phyloP scores from a whole-genome alignment of 164 flowering plant genomes.

The Sextonia rubra region DNA sequence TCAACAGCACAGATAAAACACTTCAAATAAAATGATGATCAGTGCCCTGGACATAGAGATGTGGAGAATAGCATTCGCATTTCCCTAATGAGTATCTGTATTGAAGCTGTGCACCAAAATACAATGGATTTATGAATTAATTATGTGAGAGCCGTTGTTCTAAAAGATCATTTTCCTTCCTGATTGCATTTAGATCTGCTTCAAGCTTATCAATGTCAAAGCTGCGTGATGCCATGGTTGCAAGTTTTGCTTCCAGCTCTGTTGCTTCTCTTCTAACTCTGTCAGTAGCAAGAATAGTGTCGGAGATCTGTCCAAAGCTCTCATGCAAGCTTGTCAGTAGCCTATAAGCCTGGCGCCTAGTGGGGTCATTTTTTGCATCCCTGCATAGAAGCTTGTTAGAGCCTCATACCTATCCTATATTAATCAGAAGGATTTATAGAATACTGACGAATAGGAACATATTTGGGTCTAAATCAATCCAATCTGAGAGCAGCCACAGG shows the following conservation, averaged over 20 bases:
- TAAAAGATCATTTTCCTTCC: conserved; percentile 53
- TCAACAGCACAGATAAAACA: too few species aligned
- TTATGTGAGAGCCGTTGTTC: conserved; percentile 26
- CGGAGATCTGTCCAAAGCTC: conserved; percentile 60
- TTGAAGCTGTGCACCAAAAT: too few species aligned
- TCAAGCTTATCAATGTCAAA: conserved; percentile 45
- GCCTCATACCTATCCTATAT: too few species aligned
- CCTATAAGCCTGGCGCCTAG: conserved; percentile 60
- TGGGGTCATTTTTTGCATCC: conserved; percentile 77
- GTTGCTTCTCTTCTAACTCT: conserved; percentile 54
- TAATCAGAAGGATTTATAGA: too few species aligned
- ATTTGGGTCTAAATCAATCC: too few species aligned
- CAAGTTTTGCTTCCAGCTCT: conserved; percentile 66
- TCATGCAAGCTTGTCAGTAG: conserved; percentile 70
- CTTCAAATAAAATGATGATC: too few species aligned
- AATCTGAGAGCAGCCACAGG: too few species aligned
- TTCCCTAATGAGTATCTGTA: too few species aligned
- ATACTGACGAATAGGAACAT: too few species aligned
- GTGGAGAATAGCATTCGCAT: too few species aligned
- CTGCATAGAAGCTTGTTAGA: conserved; percentile 23
- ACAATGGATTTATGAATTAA: background rate
- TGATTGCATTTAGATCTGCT: conserved; percentile 65
- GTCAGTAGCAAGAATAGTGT: conserved; percentile 61
- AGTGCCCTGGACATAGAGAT: too few species aligned
- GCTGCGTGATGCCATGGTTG: conserved; percentile 40